These are phyloP conservation scores for Puccinia horiana DNA, from an alignment of 1,284 basidiomycete species.

Conservation along the genomic window DNA sequence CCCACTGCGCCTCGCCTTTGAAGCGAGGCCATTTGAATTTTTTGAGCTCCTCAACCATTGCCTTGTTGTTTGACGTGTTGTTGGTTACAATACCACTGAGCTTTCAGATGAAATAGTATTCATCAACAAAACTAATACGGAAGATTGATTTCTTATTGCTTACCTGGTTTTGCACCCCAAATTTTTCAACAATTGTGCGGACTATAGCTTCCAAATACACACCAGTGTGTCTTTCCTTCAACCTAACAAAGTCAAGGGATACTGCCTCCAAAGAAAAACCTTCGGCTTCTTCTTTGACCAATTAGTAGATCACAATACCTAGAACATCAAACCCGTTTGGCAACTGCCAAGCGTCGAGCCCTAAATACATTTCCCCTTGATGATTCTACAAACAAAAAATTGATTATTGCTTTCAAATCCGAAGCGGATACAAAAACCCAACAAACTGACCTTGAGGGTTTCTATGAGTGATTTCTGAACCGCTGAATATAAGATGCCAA, in stretches of 20 bases:
- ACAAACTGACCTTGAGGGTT: background rate
- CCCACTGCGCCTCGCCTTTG: too few species aligned
- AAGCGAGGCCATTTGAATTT: too few species aligned
- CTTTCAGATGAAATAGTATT: background rate
- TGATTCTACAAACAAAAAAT: background rate
- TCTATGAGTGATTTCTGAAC: conserved; percentile 5
- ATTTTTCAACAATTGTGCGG: conserved; percentile 1
- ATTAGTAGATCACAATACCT: background rate
- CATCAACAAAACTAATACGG: background rate
- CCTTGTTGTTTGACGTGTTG: background rate
- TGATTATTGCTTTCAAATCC: too few species aligned
- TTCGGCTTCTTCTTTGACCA: background rate
- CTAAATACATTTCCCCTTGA: conserved; percentile 16
- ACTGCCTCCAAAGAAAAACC: background rate
- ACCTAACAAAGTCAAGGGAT: background rate
- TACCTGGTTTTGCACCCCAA: conserved; percentile 8
- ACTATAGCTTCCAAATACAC: background rate
- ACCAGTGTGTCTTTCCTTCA: conserved; percentile 12
- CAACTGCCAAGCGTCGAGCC: conserved; percentile 6
- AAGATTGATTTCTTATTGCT: background rate
- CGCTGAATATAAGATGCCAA: background rate
- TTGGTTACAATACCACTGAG: conserved; percentile 10
- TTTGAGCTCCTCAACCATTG: too few species aligned
- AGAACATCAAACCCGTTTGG: background rate
- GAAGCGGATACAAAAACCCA: background rate